Conservation (phyloP, 371 early-diverging fungal species). For the Lichtheimia ornata region DNA sequence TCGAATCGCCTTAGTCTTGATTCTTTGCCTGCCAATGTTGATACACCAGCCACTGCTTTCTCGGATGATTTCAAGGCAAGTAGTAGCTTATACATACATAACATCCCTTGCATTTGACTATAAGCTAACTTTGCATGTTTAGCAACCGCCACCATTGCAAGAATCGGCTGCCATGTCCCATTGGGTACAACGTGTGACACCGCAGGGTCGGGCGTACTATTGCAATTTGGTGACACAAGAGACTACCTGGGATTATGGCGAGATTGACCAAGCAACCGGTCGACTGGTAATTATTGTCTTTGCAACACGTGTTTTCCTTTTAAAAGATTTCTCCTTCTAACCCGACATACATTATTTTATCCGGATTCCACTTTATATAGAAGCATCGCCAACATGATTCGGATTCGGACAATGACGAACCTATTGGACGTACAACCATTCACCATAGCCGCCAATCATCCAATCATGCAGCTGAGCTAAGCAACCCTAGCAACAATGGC, state of each 20-base stretch:
- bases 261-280: conserved; percentile 41
- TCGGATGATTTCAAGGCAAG: conserved; percentile 6
- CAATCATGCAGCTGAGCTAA: too few relatives aligned
- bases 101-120: too few relatives aligned
- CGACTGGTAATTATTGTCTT: conserved; percentile 23
- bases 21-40: conserved; percentile 15
- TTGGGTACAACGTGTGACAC: conserved; percentile 61
- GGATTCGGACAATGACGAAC: conserved; percentile 9
- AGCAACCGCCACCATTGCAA: too few relatives aligned
- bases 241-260: conserved; percentile 66
- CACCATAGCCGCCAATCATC: too few relatives aligned
- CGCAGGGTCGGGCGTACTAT: conserved; percentile 72
- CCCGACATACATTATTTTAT: neutral
- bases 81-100: neutral
- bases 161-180: conserved; percentile 32
- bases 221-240: conserved; percentile 80
- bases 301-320: neutral
- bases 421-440: neutral
- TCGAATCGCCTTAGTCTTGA: conserved; percentile 1
- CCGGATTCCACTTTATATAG: neutral
- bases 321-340: neutral
- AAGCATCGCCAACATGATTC: conserved; percentile 2
- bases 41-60: conserved; percentile 10
- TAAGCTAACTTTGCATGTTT: too few relatives aligned
- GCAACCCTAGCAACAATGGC: too few relatives aligned